These are phyloP conservation scores for Daldinia bambusicola DNA, from an alignment of 495 filamentous ascomycete species.

Conservation along the genomic window DNA sequence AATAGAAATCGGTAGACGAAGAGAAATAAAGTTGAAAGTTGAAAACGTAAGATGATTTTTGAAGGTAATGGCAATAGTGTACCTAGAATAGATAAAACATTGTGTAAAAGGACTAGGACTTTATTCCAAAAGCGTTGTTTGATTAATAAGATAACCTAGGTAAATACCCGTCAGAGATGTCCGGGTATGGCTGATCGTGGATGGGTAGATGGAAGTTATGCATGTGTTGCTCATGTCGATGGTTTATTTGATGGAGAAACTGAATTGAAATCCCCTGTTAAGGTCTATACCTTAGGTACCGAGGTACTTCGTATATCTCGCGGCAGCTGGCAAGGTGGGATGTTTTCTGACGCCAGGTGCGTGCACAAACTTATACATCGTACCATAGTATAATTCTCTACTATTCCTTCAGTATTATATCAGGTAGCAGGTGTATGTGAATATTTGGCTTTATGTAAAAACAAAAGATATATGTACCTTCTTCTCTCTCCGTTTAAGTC, in stretches of 20 bases:
- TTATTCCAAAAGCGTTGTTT: background rate
- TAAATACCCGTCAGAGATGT: background rate
- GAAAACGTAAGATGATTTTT: background rate
- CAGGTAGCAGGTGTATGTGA: background rate
- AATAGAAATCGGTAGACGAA: background rate
- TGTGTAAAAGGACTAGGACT: background rate
- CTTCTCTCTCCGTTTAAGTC: background rate
- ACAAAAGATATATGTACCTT: background rate
- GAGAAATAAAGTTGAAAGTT: background rate
- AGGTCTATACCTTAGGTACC: background rate
- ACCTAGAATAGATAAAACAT: background rate
- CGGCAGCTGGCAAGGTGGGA: background rate
- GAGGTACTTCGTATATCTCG: background rate
- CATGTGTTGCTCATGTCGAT: constrained; percentile 1
- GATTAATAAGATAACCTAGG: constrained; percentile 9
- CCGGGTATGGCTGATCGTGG: background rate
- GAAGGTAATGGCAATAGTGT: background rate
- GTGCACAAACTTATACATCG: too few species aligned
- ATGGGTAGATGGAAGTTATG: background rate
- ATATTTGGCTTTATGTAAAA: background rate
- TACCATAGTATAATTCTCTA: too few species aligned
- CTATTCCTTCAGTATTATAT: too few species aligned
- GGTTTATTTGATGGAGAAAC: constrained; percentile 8
- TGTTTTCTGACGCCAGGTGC: background rate
- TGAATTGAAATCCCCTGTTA: background rate